phyloP scores from a whole-genome alignment of 306 rosid genomes.

The Cucumis melo region DNA sequence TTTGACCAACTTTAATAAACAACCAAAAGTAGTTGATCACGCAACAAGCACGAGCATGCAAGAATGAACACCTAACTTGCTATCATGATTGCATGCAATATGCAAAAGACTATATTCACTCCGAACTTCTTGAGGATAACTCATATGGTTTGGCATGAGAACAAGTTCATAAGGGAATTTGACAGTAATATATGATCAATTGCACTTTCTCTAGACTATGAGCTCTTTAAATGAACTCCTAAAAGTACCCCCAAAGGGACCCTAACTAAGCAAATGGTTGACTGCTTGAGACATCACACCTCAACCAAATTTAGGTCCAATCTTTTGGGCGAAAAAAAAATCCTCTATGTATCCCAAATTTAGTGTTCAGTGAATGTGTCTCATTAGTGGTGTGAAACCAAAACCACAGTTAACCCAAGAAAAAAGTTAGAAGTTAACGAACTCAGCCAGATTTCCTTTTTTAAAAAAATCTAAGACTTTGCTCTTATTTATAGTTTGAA shows the following conservation, averaged over 20 bases:
- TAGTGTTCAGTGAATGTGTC: not conserved
- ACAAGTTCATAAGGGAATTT: not conserved
- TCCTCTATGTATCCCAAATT: not conserved
- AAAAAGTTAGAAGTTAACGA: not conserved
- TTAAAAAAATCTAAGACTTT: not conserved
- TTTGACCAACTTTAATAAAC: not conserved
- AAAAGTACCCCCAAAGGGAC: not conserved
- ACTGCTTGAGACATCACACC: not conserved
- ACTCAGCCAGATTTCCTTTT: not conserved
- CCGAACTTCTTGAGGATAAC: not conserved
- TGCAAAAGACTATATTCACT: not conserved
- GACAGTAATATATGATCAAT: not conserved
- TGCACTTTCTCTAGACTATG: not conserved
- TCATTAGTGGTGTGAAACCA: not conserved
- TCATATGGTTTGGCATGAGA: not conserved
- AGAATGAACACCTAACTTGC: not conserved
- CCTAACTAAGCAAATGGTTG: not conserved
- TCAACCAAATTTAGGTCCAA: not conserved
- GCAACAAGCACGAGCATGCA: not conserved
- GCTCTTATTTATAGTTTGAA: not conserved
- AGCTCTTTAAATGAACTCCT: not conserved
- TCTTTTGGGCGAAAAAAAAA: not conserved
- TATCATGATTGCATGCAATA: not conserved
- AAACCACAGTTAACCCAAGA: not conserved
- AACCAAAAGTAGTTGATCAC: not conserved